A percentile compares a stretch with the other conserved stretches of the same genome.
phyloP scores from a whole-genome alignment of 805 yeast genomes.

The Spathaspora gorwiae region DNA sequence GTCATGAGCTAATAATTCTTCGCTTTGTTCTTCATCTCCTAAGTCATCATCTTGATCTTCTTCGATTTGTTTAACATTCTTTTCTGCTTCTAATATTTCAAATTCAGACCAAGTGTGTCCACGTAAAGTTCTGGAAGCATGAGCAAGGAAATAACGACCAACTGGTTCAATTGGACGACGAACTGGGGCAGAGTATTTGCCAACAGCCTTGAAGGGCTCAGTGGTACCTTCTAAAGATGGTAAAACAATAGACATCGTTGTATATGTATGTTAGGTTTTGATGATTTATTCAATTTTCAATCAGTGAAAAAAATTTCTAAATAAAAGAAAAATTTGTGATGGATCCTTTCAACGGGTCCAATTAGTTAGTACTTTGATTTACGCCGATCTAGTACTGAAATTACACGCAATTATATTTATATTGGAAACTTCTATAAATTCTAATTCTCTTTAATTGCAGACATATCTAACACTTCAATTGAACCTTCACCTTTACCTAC shows the following conservation, averaged over 20 bases:
- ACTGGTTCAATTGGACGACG: constrained; percentile 93
- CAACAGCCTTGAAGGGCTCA: constrained; percentile 47
- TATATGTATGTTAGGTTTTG: neutral
- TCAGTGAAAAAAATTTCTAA: neutral
- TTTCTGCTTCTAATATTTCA: constrained; percentile 89
- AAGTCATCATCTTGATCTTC: constrained; percentile 58
- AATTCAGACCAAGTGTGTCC: constrained; percentile 99
- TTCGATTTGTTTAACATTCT: constrained; percentile 70
- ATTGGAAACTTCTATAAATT: neutral
- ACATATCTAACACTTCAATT: constrained; percentile 83
- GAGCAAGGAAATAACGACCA: constrained; percentile 92
- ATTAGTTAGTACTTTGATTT: constrained; percentile 1
- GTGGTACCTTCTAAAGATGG: constrained; percentile 41
- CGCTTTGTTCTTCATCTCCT: constrained; percentile 69
- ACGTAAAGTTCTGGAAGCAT: constrained; percentile 90
- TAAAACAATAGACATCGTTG: constrained; percentile 37
- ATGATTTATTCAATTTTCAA: neutral
- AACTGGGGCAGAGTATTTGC: constrained; percentile 53
- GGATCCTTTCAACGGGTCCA: neutral
- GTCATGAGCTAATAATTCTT: constrained; percentile 75
- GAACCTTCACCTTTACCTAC: constrained; percentile 54
- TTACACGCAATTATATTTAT: neutral
- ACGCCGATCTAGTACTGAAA: neutral
- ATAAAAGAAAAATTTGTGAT: neutral
- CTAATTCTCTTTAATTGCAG: constrained; percentile 58